Evolutionary conservation across 2,329 filamentous ascomycete species (phyloP).

Genomic region (Colletotrichum sp.): DNA sequence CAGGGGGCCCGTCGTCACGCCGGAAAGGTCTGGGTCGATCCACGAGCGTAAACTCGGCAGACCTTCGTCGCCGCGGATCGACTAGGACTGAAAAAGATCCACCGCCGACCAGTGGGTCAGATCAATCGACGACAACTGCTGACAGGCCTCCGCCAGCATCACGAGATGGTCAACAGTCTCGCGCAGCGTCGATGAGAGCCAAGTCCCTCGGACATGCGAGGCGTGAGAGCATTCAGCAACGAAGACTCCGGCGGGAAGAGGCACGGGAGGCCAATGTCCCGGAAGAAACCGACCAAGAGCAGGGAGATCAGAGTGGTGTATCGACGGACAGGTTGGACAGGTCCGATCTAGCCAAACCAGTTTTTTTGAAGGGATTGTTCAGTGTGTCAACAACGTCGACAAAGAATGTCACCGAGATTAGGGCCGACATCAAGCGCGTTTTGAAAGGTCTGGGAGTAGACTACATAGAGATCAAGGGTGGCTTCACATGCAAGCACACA

Average conservation of each 20-base stretch:
- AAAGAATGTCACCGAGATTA: slow-evolving; percentile 85
- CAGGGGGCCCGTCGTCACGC: slow-evolving; percentile 62
- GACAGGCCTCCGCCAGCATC: slow-evolving; percentile 57
- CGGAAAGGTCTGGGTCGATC: slow-evolving; percentile 81
- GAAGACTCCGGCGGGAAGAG: slow-evolving; percentile 76
- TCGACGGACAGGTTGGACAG: slow-evolving; percentile 68
- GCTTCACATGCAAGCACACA: slow-evolving; percentile 86
- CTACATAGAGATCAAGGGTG: slow-evolving; percentile 89
- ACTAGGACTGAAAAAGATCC: slow-evolving; percentile 63
- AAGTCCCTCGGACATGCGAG: slow-evolving; percentile 90
- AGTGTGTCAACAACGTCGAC: slow-evolving; percentile 96
- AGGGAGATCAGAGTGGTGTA: slow-evolving; percentile 63
- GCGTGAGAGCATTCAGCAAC: slow-evolving; percentile 89
- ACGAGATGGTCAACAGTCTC: slow-evolving; percentile 56
- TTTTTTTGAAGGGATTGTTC: slow-evolving; percentile 95
- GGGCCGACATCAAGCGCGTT: slow-evolving; percentile 88
- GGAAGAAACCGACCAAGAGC: slow-evolving; percentile 78
- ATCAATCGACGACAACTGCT: slow-evolving; percentile 69
- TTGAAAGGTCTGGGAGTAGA: slow-evolving; percentile 88
- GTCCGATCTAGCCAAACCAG: slow-evolving; percentile 87
- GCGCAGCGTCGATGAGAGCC: slow-evolving; percentile 72
- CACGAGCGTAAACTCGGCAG: slow-evolving; percentile 89
- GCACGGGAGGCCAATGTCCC: slow-evolving; percentile 78
- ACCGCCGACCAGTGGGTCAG: slow-evolving; percentile 78
- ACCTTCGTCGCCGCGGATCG: slow-evolving; percentile 70